Base-by-base conservation (phyloP, 2,329 filamentous ascomycete species). In the Colletotrichum somersetense region DNA sequence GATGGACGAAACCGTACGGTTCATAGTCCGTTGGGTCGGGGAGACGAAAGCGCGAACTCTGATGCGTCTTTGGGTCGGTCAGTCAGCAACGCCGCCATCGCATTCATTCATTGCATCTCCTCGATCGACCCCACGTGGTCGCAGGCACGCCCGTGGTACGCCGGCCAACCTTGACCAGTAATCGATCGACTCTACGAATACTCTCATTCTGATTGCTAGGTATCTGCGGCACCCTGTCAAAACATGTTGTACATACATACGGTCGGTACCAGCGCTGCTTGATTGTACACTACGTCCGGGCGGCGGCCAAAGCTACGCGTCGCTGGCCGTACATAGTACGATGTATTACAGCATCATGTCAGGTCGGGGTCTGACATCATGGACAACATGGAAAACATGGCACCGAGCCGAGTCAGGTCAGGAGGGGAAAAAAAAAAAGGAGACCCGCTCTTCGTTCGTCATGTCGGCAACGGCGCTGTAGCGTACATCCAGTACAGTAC, bases 321-420 rank as follows among this genome's bases (percentile, higher is more conserved):
- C 44, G n/a, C 44, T 48, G 20, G 59, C 10, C 18, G 52, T 46
- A 46, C 46, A 30, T 30, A 30, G 30, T 30, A 30, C 26, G 2
- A 26, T 26, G 26, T 26, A 26, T 26, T 14, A 18, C 20, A 46
- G 44, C 52, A 18, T 55, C 18, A 30, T 12, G 26, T 46, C 53
- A 20, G 23, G n/a, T 62, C 56, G n/a, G 68, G 42, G 38, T 72
- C 69, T 72, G 69, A 72, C 69, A 72, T 69, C 69, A 72, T 69
- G 53, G 56, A 20, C 26, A 5, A n/a, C 7, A 58, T 20, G 18
- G 42, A 33, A 6, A 66, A 58, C 52, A 44, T 48, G 66, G 68
- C 58, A 58, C 69, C 66, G 69, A 69, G 69, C 69, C 42, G 59
- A 63, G 65, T 46, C 66, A n/a, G 44, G 44, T 4, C 8, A 46